Base-by-base conservation (phyloP, 2,329 filamentous ascomycete genomes). In the Colletotrichum karsti region DNA sequence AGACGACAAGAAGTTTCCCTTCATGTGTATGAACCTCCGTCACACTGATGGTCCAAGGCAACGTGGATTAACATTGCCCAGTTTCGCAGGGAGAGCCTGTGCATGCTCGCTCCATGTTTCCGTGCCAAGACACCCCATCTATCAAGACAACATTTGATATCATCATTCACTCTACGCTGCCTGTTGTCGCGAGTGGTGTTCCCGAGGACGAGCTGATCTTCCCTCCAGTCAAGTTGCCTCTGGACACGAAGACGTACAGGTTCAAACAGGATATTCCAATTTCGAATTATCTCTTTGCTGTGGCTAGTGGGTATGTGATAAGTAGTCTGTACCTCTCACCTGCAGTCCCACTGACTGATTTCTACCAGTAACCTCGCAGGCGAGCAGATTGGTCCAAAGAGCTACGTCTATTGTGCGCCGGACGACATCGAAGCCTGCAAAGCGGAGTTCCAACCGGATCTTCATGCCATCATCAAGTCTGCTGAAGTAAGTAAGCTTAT, bases 41-140 rank as follows among this genome's bases (percentile, higher is more conserved):
- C 3, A n/a, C 7, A 7, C 30, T 37, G 9, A 7, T 37, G 18
- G 18, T n/a, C 22, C 10, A 10, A 5, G 18, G 7, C n/a, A 26
- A n/a, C 18, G 4, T 12, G 8, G 26, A 13, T 18, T 50, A 2
- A 63, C 22, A 4, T 20, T 9, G 9, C 15, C 13, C 20, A 63
- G 60, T 98, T 83, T 97, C 93, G 37, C 95, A 98, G 83, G 97
- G 95, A 79, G 95, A 98, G 84, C 94, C 95, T 57, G 98, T 98
- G 74, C 94, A 98, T 76, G 94, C 93, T 46, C 90, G 95, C 67
- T 97, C 94, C 55, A 88, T 98, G 70, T 97, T 98, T 79, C 95
- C 96, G 5, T 98, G 95, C 81, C 95, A 98, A 82, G 95, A 98
- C 77, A 98, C 95, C 1, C 96, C 95, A 5, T 95, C 97, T 77